Base-by-base conservation (phyloP, 2,329 filamentous ascomycete genomes). In the Colletotrichum shisoi region DNA sequence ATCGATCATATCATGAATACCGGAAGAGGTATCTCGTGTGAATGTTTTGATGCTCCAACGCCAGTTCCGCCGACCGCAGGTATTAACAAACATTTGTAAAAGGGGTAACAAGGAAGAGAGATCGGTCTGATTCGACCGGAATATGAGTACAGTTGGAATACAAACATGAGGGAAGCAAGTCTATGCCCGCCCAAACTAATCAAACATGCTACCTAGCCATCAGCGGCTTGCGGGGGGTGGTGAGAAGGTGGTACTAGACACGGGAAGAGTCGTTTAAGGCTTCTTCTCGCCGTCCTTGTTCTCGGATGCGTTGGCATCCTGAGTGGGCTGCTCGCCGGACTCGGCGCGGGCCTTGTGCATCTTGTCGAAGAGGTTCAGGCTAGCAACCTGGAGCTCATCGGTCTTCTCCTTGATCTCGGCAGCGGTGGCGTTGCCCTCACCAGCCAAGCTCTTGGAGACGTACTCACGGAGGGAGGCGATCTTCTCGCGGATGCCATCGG, bases 391-490 rank as follows among this genome's bases (percentile, higher is more conserved):
- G 78, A 99, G 91, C 82, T 97, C 94, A 73, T 98, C 95, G 75
- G 92, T 96, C 92, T 97, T 97, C 84, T 92, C 89, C 91, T 98
- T 98, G 82, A 99, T 90, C 82, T 98, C 92, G 72, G 92, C 91
- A 58, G 94, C 91, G 69, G 93, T 96, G 76, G 91, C 88, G 70
- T 84, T 88, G 76, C 90, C 89, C 85, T 99, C 95, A 71, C 94
- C 94, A 75, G 92, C 88, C 85, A 97, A 94, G 87, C 88, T 96
- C 90, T 96, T 94, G 84, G 89, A 89, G 74, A 98, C 89, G 78
- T 94, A 92, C 83, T 96, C 93, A 70, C 93, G 91, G 75, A 97
- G 90, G 74, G 86, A 77, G 60, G 86, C 82, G 73, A 96, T 95
- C 91, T 97, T 97, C 88, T 97, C 93, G 77, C 89, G 90, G 85